Evolutionary conservation across 2,329 filamentous ascomycete species (phyloP).

Genomic region (Paracorniculantispora psalliotae): DNA sequence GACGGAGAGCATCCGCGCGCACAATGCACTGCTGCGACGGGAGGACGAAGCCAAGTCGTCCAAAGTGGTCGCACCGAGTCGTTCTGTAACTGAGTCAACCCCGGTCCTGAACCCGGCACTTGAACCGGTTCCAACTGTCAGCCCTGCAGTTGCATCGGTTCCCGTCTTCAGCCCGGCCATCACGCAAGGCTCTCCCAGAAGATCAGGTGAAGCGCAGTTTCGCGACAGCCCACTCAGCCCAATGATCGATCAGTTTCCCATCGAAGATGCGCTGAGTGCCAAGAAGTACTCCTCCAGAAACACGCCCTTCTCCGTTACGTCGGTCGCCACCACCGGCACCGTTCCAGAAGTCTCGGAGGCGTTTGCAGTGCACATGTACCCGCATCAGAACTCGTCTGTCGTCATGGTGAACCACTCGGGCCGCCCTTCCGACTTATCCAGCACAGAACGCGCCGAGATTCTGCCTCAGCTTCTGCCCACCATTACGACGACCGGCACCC

Average conservation of each 20-base stretch:
- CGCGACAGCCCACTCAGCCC: conserved; percentile 24
- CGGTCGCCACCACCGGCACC: conserved; percentile 58
- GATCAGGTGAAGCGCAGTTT: background rate
- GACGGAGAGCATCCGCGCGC: conserved; percentile 53
- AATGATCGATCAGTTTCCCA: conserved; percentile 38
- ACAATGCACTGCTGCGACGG: conserved; percentile 37
- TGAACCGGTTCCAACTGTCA: too few species aligned
- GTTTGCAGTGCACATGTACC: conserved; percentile 55
- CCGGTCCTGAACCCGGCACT: too few species aligned
- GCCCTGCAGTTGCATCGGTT: too few species aligned
- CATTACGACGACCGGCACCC: conserved; percentile 35
- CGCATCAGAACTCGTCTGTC: conserved; percentile 61
- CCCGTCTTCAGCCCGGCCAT: background rate
- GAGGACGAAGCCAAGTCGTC: conserved; percentile 21
- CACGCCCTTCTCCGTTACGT: conserved; percentile 58
- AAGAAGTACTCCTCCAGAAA: conserved; percentile 51
- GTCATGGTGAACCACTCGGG: conserved; percentile 54
- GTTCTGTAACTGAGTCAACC: too few species aligned
- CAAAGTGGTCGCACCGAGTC: too few species aligned
- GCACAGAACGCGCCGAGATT: conserved; percentile 22
- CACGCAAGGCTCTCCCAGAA: background rate
- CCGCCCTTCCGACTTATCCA: conserved; percentile 44
- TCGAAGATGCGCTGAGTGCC: conserved; percentile 49
- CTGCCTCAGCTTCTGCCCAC: conserved; percentile 27
- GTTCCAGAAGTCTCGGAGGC: conserved; percentile 60